Evolutionary conservation across 2,329 filamentous ascomycete genomes (phyloP).

Genomic region (Ilyonectria sp.): DNA sequence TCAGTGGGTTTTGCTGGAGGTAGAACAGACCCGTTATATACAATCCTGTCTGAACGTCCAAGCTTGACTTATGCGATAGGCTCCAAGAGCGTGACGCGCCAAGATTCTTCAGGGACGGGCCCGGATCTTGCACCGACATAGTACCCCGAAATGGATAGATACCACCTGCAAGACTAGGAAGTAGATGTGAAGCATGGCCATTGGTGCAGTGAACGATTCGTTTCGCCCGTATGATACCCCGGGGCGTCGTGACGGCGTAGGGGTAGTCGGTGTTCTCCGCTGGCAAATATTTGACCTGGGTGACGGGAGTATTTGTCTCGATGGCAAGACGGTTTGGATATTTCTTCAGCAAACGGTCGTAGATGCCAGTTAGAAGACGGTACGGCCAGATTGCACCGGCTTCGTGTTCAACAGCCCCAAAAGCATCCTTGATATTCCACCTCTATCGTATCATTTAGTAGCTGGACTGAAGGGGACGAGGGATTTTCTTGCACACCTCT

Average conservation of each 20-base stretch:
- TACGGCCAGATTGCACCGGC: slow-evolving; percentile 67
- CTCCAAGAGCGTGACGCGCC: slow-evolving; percentile 61
- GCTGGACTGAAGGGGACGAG: not conserved
- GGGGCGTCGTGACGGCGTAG: slow-evolving; percentile 60
- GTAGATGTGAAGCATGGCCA: slow-evolving; percentile 63
- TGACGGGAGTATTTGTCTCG: slow-evolving; percentile 54
- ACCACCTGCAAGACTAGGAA: slow-evolving; percentile 62
- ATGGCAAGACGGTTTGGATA: slow-evolving; percentile 52
- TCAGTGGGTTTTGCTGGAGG: slow-evolving; percentile 44
- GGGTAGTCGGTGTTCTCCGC: slow-evolving; percentile 36
- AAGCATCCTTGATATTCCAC: slow-evolving; percentile 43
- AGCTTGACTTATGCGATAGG: slow-evolving; percentile 57
- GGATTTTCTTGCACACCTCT: slow-evolving; percentile 26
- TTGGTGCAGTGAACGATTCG: slow-evolving; percentile 72
- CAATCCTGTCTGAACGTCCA: slow-evolving; percentile 64
- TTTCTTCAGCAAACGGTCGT: slow-evolving; percentile 53
- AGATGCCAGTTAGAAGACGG: slow-evolving; percentile 60
- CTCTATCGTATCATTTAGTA: slow-evolving; percentile 24
- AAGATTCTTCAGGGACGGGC: slow-evolving; percentile 44
- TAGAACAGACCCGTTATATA: slow-evolving; percentile 46
- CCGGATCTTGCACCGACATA: slow-evolving; percentile 64
- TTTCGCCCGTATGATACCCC: slow-evolving; percentile 60
- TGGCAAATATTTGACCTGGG: slow-evolving; percentile 47
- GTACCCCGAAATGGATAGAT: slow-evolving; percentile 61
- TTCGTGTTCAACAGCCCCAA: slow-evolving; percentile 56